These are phyloP conservation scores for Funneliformis mosseae DNA, from an alignment of 192 early-diverging fungal species.

Conservation along the genomic window DNA sequence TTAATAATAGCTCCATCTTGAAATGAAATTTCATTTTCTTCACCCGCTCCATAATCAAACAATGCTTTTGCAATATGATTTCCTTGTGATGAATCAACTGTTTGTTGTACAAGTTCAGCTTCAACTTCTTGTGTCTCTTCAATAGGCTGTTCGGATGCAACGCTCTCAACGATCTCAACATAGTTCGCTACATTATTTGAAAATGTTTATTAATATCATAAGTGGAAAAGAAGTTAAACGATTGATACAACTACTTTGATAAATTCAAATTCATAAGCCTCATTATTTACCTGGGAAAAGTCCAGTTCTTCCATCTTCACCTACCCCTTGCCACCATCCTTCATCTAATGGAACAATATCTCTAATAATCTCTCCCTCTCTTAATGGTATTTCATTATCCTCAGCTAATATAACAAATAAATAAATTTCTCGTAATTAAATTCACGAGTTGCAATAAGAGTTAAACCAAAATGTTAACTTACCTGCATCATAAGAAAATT, in stretches of 20 bases:
- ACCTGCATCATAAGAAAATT: constrained; percentile 77
- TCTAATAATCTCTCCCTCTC: constrained; percentile 80
- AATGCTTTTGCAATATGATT: constrained; percentile 58
- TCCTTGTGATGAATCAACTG: constrained; percentile 30
- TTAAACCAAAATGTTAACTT: background rate
- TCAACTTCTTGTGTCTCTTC: constrained; percentile 19
- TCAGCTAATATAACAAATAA: constrained; percentile 28
- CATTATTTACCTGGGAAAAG: constrained; percentile 73
- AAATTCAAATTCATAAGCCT: too few relatives aligned
- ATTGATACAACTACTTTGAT: too few relatives aligned
- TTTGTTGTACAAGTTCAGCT: constrained; percentile 32
- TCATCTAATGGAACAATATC: constrained; percentile 82
- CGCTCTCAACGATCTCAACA: constrained; percentile 38
- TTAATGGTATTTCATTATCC: constrained; percentile 85
- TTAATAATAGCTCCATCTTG: constrained; percentile 71
- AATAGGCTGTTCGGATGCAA: background rate
- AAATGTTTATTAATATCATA: too few relatives aligned
- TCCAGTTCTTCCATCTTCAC: constrained; percentile 74
- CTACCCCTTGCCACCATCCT: constrained; percentile 91
- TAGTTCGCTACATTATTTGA: constrained; percentile 41
- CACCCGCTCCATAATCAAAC: constrained; percentile 86
- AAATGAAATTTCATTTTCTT: constrained; percentile 89
- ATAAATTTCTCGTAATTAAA: background rate
- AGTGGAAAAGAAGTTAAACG: too few relatives aligned
- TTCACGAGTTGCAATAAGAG: background rate